These are phyloP conservation scores for Boletus speciosus DNA, from an alignment of 768 basidiomycete genomes.

Conservation along the genomic window DNA sequence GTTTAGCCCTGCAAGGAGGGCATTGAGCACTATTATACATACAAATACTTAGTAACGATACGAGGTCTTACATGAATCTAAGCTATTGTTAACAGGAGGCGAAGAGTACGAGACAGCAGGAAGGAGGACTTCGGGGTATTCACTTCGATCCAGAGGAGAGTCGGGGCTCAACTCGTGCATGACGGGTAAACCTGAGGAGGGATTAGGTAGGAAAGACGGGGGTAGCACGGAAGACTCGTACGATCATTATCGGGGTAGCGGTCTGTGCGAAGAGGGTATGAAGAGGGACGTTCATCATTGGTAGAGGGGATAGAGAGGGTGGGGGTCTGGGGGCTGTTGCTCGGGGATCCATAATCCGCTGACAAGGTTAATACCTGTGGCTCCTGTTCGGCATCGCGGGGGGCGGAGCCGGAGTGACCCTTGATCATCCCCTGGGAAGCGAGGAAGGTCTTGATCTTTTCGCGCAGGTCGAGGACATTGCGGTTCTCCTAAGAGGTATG, in stretches of 20 bases:
- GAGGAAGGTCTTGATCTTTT: conserved; percentile 76
- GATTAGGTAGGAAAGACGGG: neutral
- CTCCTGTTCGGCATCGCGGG: conserved; percentile 55
- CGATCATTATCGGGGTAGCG: conserved; percentile 30
- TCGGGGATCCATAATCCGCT: conserved; percentile 40
- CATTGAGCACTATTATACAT: conserved; percentile 67
- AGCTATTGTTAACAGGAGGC: conserved; percentile 45
- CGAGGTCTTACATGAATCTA: conserved; percentile 73
- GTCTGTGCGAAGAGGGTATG: conserved; percentile 32
- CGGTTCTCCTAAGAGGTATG: conserved; percentile 54
- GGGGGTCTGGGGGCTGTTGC: conserved; percentile 43
- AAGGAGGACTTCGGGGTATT: conserved; percentile 30
- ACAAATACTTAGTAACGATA: conserved; percentile 66
- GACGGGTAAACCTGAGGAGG: conserved; percentile 23
- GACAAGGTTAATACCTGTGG: conserved; percentile 51
- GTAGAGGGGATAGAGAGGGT: conserved; percentile 44
- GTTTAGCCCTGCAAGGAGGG: conserved; percentile 49
- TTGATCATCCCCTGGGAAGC: conserved; percentile 88
- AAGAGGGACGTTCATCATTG: conserved; percentile 36
- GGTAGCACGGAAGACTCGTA: conserved; percentile 8
- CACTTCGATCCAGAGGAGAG: conserved; percentile 31
- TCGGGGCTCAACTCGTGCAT: conserved; percentile 33
- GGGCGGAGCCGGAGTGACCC: conserved; percentile 72
- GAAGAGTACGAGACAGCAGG: conserved; percentile 29
- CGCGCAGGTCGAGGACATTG: conserved; percentile 64